Evolutionary conservation across 768 basidiomycete species (phyloP).

Genomic region (Suillus sp.): DNA sequence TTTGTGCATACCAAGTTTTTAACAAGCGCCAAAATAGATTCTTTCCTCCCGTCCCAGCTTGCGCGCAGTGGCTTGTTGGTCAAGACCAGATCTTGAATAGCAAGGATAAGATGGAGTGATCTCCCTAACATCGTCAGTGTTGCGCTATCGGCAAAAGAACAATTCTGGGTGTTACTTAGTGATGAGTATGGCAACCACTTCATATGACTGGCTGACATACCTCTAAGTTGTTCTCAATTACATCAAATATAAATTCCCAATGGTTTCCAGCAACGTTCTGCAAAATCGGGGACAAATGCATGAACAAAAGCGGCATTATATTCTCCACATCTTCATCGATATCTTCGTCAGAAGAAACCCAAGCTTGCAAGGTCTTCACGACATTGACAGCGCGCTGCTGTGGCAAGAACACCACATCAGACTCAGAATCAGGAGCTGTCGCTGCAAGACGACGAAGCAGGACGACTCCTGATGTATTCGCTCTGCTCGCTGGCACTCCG

Average conservation of each 20-base stretch:
- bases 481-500: slow-evolving; percentile 61
- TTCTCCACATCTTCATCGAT: slow-evolving; percentile 79
- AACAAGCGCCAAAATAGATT: slow-evolving; percentile 55
- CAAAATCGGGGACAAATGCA: slow-evolving; percentile 79
- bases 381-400: slow-evolving; percentile 86
- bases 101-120: slow-evolving; percentile 65
- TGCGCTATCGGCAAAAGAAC: slow-evolving; percentile 56
- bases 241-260: slow-evolving; percentile 92
- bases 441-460: slow-evolving; percentile 69
- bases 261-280: slow-evolving; percentile 86
- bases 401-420: slow-evolving; percentile 81
- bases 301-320: slow-evolving; percentile 72
- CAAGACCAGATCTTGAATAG: slow-evolving; percentile 66
- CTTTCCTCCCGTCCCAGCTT: slow-evolving; percentile 63
- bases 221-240: slow-evolving; percentile 88
- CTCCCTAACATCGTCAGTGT: slow-evolving; percentile 67
- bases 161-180: slow-evolving; percentile 43
- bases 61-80: slow-evolving; percentile 76
- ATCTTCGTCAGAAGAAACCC: slow-evolving; percentile 68
- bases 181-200: background rate
- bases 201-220: slow-evolving; percentile 41
- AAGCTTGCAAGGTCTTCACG: slow-evolving; percentile 80
- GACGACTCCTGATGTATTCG: slow-evolving; percentile 69
- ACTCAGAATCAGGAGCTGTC: slow-evolving; percentile 75
- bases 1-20: slow-evolving; percentile 53